Evolutionary conservation across 805 yeast species (phyloP), one percentile per base, ranked within the genome.

Genomic region (Yarrowia yakushimensis): DNA sequence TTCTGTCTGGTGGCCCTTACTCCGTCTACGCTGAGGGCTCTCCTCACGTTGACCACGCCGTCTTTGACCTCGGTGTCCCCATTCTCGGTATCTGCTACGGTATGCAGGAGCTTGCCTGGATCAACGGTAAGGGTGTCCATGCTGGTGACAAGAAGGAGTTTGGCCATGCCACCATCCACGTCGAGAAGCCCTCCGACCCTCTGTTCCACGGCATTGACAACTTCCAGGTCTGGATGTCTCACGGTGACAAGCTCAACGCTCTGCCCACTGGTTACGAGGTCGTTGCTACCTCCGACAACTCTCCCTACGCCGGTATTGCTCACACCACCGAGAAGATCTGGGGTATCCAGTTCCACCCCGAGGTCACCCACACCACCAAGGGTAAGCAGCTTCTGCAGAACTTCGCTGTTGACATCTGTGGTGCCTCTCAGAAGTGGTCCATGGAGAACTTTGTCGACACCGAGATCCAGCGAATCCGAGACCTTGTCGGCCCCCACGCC

Each of bases 141-240:
- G 89, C 90, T 64, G 87, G 97, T 76, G 97, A 90, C 71, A 92
- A 93, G 82, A 86, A 98, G 78, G 99, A 94, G 79, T 94, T 93
- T 73, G 99, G 99, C 65, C 97, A 97, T 55, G 97, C 99, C 65
- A 85, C 88, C 64, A 81, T 94, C 74, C 81, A 85, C 68, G 96
- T 90, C 63, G 79, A 82, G 69, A 94, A 90, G 72, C 67, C 77
- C 42, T 63, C 76, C 20, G 84, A 90, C 75, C 85, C 88, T 20
- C 80, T 94, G 66, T 94, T 94, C 78, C 81, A 85, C 66, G 97
- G 87, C 65, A 90, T 94, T 69, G 96, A 91, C 76, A 87, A 94
- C 79, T 90, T 96, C 64, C 92, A 87, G 75, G 97, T 94, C 66
- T 94, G 99, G 99, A 94, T 94, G 99, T 92, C 98, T 54, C 99